Conservation (phyloP, 495 filamentous ascomycete species). For the Podospora fimiseda region DNA sequence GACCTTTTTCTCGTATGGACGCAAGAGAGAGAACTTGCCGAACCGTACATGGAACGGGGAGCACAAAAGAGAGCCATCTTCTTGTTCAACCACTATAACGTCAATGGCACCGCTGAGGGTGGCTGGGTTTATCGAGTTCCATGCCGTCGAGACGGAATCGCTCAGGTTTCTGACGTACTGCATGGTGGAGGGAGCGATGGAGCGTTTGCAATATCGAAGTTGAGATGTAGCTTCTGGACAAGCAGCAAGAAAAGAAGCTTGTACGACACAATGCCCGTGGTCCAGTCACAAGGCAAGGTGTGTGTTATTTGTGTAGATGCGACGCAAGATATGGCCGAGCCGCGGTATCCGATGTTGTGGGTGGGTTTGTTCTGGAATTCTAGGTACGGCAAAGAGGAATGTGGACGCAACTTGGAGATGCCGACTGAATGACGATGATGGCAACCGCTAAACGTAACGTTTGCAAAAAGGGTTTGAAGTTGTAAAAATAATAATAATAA, state of each 20-base stretch:
- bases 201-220: not conserved
- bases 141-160: conserved; percentile 94
- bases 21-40: conserved; percentile 93
- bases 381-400: not conserved
- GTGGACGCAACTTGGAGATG: not conserved
- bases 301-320: not conserved
- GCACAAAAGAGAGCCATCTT: conserved; percentile 81
- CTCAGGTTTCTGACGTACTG: conserved; percentile 97
- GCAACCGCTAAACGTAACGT: not conserved
- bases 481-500: too few relatives aligned
- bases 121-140: conserved; percentile 98
- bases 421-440: not conserved
- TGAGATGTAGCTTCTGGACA: not conserved
- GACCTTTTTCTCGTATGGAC: conserved; percentile 98
- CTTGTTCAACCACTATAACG: conserved; percentile 96
- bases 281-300: not conserved
- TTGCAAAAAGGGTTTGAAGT: not conserved
- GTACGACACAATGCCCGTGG: not conserved
- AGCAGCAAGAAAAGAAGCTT: too few relatives aligned
- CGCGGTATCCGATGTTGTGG: not conserved
- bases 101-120: conserved; percentile 97
- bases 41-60: conserved; percentile 99
- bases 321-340: not conserved
- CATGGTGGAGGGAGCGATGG: conserved; percentile 49
- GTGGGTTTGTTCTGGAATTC: not conserved